Evolutionary conservation across 345 rosid species (phyloP).

Genomic region (Populus alba): DNA sequence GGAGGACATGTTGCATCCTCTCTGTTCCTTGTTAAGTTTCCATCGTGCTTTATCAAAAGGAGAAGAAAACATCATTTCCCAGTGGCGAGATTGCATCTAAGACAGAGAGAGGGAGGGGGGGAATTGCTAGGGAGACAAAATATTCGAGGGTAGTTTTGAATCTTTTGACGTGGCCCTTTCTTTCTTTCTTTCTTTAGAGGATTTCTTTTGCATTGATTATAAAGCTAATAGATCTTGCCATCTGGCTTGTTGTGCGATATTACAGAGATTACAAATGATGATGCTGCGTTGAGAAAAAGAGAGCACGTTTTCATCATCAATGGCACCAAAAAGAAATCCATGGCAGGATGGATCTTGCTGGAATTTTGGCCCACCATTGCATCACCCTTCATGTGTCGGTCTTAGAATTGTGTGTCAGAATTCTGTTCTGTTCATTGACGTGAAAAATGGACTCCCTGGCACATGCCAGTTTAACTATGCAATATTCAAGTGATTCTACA

Average conservation of each 20-base stretch:
- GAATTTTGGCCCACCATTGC: slow-evolving; percentile 35
- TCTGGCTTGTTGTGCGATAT: slow-evolving; percentile 21
- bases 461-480: slow-evolving; percentile 1
- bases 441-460: not conserved
- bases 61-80: slow-evolving; percentile 11
- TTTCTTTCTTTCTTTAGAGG: not conserved
- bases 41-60: slow-evolving; percentile 18
- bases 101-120: not conserved
- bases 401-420: not conserved
- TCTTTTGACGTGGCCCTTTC: slow-evolving; percentile 20
- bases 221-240: not conserved
- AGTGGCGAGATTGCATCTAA: slow-evolving; percentile 7
- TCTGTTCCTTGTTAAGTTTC: slow-evolving; percentile 4
- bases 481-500: not conserved
- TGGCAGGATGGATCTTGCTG: slow-evolving; percentile 25
- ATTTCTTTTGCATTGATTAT: slow-evolving; percentile 4
- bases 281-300: not conserved
- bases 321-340: slow-evolving; percentile 16
- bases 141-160: slow-evolving; percentile 8
- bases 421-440: no score
- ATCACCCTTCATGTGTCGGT: slow-evolving; percentile 9
- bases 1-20: not conserved
- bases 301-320: slow-evolving; percentile 31
- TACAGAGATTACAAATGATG: slow-evolving; percentile 18
- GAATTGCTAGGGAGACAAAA: not conserved